Base-by-base conservation (phyloP, 2,329 filamentous ascomycete species). In the Trichoderma atrobrunneum region DNA sequence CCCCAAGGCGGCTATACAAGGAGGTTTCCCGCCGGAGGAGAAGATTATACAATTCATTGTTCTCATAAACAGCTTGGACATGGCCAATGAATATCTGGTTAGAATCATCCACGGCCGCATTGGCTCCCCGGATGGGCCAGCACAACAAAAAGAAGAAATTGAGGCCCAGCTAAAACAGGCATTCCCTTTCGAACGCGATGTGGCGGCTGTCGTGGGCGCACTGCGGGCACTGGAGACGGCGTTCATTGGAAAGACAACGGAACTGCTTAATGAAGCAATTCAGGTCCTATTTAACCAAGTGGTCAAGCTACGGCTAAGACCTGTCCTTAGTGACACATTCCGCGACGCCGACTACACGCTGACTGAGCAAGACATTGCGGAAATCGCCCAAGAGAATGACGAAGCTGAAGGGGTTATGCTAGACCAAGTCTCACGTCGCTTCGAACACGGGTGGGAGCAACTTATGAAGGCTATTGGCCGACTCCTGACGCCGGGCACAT, bases 31-130 rank as follows among this genome's bases (percentile, higher is more conserved):
- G 0, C 93, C 95, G 0, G 96, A 99, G 80, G 91, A 94, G 77
- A 93, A 92, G 76, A 92, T 98, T 75, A 89, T 98, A 66, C 87
- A 92, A 5, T 99, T 99, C 80, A 90, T 98, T 18, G 91, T 98
- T 26, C 87, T 98, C 61, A 94, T 98, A 81, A 99, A 99, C 86
- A 98, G 95, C 79, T 89, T 99, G 30, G 95, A 99, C 79, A 89
- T 97, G 73, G 92, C 94, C 11, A 93, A 93, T 74, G 94, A 98
- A 78, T 99, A 99, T 81, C 88, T 98, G 65, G 89, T 90, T 18
- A 92, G 95, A 70, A 98, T 99, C 76, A 91, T 98, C 59, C 87
- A 88, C 36, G 87, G 90, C 39, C 90, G 92, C 62, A 84, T 95
- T 30, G 83, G 84, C 39, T 80, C 81, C 18, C 77, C 84, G 1